These are phyloP conservation scores for Cubamyces lactineus DNA, from an alignment of 768 basidiomycete species.

Conservation along the genomic window DNA sequence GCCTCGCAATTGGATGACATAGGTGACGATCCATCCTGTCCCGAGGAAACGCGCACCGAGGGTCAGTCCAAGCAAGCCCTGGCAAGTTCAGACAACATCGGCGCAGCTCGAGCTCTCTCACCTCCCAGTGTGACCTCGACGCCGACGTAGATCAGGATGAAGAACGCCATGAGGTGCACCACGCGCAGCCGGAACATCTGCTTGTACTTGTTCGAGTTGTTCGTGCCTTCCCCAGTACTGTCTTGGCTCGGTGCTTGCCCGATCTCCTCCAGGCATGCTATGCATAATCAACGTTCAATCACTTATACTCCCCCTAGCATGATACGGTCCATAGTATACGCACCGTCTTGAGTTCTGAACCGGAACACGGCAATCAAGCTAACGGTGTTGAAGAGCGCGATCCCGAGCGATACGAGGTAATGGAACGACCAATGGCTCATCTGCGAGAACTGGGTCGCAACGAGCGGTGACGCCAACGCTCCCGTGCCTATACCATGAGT, in stretches of 20 bases:
- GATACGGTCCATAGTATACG: no score
- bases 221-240: slow-evolving; percentile 27
- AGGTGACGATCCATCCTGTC: slow-evolving; percentile 60
- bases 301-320: no score
- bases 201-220: slow-evolving; percentile 44
- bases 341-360: slow-evolving; percentile 73
- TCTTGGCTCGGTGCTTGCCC: slow-evolving; percentile 51
- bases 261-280: slow-evolving; percentile 58
- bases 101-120: no score
- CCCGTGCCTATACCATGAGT: slow-evolving; percentile 54
- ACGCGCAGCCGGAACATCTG: slow-evolving; percentile 48
- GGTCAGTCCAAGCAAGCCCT: no score
- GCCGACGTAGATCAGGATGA: slow-evolving; percentile 50
- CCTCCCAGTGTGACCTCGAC: slow-evolving; percentile 42
- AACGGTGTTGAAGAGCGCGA: slow-evolving; percentile 59
- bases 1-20: slow-evolving; percentile 47
- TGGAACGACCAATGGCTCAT: slow-evolving; percentile 74
- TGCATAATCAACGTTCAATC: slow-evolving; percentile 8
- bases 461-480: slow-evolving; percentile 70
- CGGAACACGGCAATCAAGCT: slow-evolving; percentile 63
- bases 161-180: slow-evolving; percentile 47
- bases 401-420: slow-evolving; percentile 68
- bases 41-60: background rate
- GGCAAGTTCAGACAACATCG: no score
- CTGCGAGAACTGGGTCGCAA: slow-evolving; percentile 80